phyloP scores from a whole-genome alignment of 2,329 filamentous ascomycete species.

The Zasmidium citrigriseum region DNA sequence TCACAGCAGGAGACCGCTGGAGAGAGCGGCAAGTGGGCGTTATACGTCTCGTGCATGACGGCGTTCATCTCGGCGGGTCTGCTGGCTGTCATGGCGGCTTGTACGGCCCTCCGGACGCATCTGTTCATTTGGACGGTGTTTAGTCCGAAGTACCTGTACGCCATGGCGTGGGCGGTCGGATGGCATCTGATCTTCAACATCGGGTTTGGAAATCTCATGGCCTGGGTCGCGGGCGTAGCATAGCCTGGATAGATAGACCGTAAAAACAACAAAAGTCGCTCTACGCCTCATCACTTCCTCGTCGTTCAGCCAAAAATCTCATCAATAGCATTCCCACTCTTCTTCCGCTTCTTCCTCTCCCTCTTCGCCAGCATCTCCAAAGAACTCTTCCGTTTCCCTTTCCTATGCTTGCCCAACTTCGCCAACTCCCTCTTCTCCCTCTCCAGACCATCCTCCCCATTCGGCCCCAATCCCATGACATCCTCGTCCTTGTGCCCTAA shows the following conservation, averaged over 20 bases:
- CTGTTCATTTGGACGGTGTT: conserved; percentile 99
- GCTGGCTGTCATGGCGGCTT: conserved; percentile 82
- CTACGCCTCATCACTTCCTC: no score
- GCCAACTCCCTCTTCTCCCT: no score
- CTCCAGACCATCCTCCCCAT: no score
- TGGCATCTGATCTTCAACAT: conserved; percentile 78
- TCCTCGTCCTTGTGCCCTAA: no score
- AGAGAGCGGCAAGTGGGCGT: conserved; percentile 29
- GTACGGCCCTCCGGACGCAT: conserved; percentile 79
- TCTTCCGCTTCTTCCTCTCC: conserved; percentile 59
- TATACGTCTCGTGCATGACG: conserved; percentile 66
- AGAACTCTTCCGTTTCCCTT: conserved; percentile 9
- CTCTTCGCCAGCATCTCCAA: conserved; percentile 31
- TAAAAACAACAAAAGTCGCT: no score
- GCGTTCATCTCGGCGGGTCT: conserved; percentile 67
- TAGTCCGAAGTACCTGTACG: conserved; percentile 93
- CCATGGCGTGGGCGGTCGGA: conserved; percentile 80
- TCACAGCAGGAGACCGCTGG: not conserved
- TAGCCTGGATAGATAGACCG: not conserved
- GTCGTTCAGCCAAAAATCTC: conserved; percentile 62
- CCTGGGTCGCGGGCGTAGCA: conserved; percentile 3
- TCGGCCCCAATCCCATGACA: no score
- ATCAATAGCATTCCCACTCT: conserved; percentile 67
- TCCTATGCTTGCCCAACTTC: no score
- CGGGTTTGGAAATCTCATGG: conserved; percentile 46